phyloP scores from a whole-genome alignment of 176 grass and related monocot genomes.

The Oryza longistaminata region DNA sequence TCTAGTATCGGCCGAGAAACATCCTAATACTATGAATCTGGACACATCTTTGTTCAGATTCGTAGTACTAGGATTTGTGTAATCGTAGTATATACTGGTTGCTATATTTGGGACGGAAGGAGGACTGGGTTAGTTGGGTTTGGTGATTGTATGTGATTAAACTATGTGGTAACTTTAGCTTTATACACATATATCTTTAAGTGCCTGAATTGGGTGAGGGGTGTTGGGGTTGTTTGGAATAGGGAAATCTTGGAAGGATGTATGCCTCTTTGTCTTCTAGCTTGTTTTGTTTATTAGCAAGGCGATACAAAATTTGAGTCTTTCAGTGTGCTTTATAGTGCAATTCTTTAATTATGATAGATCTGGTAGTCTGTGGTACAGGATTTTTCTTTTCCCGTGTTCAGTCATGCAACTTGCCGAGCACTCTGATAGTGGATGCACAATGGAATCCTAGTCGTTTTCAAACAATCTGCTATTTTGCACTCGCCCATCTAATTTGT shows the following conservation, averaged over 20 bases:
- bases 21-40: no score
- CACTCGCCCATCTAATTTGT: background rate
- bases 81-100: no score
- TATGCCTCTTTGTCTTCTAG: background rate
- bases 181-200: background rate
- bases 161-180: background rate
- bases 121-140: background rate
- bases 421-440: background rate
- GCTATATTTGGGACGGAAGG: no score
- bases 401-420: background rate
- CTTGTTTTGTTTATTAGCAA: slow-evolving; percentile 3
- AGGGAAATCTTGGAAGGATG: background rate
- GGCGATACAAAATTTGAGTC: background rate
- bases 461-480: background rate
- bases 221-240: background rate
- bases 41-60: no score
- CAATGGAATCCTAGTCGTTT: background rate
- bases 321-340: background rate
- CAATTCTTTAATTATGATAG: background rate
- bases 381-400: background rate
- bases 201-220: background rate
- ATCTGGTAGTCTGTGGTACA: background rate
- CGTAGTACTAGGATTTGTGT: no score
- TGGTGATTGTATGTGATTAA: background rate
- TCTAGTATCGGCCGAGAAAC: no score